Conservation (phyloP, 768 basidiomycete species). For the Vararia minispora region DNA sequence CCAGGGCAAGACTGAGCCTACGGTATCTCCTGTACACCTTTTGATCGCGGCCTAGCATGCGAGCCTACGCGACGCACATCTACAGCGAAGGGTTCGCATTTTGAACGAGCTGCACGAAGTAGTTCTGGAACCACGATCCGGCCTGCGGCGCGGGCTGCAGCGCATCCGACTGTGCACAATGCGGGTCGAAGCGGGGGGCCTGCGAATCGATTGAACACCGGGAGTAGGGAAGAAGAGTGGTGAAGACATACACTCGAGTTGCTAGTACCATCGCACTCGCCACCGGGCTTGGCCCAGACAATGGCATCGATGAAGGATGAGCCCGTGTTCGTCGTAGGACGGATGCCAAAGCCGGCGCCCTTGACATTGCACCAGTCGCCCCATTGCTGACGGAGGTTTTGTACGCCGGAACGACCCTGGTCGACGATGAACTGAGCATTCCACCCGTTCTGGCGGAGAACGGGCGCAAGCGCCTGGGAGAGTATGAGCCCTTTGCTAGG, state of each 20-base stretch:
- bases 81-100: conserved; percentile 44
- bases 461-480: conserved; percentile 35
- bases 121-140: conserved; percentile 61
- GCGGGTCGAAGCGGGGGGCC: too few relatives aligned
- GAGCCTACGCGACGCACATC: conserved; percentile 3
- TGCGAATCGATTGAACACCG: too few relatives aligned
- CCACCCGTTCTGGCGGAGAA: conserved; percentile 34
- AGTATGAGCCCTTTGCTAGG: neutral
- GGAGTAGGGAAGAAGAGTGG: too few relatives aligned
- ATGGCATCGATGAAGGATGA: conserved; percentile 45
- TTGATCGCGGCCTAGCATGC: too few relatives aligned
- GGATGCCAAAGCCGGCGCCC: conserved; percentile 50
- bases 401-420: conserved; percentile 52
- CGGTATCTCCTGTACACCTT: too few relatives aligned
- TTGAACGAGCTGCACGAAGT: conserved; percentile 44
- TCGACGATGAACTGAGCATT: conserved; percentile 56
- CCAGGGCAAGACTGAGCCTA: too few relatives aligned
- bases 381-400: conserved; percentile 49
- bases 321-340: conserved; percentile 45
- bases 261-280: conserved; percentile 53
- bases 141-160: conserved; percentile 47
- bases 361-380: conserved; percentile 61
- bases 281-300: conserved; percentile 61
- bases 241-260: conserved; percentile 43
- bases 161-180: conserved; percentile 35